Evolutionary conservation across 371 early-diverging fungal genomes (phyloP).

Genomic region (Amoeboaphelidium protococcarum): DNA sequence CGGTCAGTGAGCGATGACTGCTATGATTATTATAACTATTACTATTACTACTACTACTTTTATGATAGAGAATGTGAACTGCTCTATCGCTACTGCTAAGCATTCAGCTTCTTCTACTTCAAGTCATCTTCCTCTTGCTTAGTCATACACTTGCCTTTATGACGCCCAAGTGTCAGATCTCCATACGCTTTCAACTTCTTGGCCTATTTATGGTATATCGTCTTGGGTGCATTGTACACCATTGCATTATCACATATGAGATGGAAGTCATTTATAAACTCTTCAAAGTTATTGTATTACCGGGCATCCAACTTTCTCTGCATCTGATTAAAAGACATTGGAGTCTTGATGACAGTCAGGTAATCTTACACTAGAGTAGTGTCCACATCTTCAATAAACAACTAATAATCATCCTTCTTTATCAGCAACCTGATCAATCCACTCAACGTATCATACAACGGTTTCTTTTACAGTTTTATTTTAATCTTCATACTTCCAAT

Average conservation of each 20-base stretch:
- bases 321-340: conserved; percentile 42
- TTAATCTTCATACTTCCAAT: no score
- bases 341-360: conserved; percentile 23
- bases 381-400: neutral
- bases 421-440: neutral
- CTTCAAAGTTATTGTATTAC: conserved; percentile 19
- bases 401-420: neutral
- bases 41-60: no score
- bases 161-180: no score
- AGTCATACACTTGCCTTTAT: no score
- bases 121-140: no score
- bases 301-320: conserved; percentile 24
- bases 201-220: neutral
- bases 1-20: no score
- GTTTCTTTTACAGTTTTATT: neutral
- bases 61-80: no score
- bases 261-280: conserved; percentile 36
- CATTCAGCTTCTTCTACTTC: no score
- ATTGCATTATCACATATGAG: conserved; percentile 22
- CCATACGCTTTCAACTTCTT: no score
- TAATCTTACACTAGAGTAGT: conserved; percentile 16
- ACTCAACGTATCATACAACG: neutral
- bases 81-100: no score
- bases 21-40: no score
- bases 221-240: neutral